Conservation (phyloP, 1,139 yeast genomes). For the Geotrichum europaeum region DNA sequence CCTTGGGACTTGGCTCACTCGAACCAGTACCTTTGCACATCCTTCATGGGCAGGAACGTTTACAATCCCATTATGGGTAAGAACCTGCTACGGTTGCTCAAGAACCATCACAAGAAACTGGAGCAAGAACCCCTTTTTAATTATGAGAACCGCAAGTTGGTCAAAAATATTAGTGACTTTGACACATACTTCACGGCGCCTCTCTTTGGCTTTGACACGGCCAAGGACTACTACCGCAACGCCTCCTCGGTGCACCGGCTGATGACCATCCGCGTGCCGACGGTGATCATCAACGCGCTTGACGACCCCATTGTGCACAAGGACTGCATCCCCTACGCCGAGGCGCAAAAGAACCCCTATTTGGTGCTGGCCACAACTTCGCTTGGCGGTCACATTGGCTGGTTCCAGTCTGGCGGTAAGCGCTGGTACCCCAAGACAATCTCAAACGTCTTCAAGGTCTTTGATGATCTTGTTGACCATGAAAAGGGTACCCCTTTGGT, state of each 20-base stretch:
- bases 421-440: conserved; percentile 72
- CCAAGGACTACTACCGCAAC: conserved; percentile 63
- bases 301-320: conserved; percentile 76
- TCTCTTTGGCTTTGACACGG: conserved; percentile 63
- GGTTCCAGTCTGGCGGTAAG: conserved; percentile 54
- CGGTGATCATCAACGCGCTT: conserved; percentile 57
- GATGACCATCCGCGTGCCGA: conserved; percentile 55
- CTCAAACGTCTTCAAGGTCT: conserved; percentile 52
- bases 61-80: conserved; percentile 63
- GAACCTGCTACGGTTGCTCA: conserved; percentile 56
- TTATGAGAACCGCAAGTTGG: conserved; percentile 27
- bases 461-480: conserved; percentile 38
- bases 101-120: conserved; percentile 55
- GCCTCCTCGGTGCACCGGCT: conserved; percentile 61
- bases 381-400: conserved; percentile 84
- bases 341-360: conserved; percentile 62
- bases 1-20: conserved; percentile 82
- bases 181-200: conserved; percentile 71
- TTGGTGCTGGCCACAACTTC: conserved; percentile 60
- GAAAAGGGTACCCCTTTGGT: conserved; percentile 9
- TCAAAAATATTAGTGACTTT: conserved; percentile 50
- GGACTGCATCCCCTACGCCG: conserved; percentile 56
- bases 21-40: conserved; percentile 44
- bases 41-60: conserved; percentile 55
- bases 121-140: conserved; percentile 37